These are phyloP conservation scores for Zoysia matrella DNA, from an alignment of 202 grass and related monocot species.

Conservation along the genomic window DNA sequence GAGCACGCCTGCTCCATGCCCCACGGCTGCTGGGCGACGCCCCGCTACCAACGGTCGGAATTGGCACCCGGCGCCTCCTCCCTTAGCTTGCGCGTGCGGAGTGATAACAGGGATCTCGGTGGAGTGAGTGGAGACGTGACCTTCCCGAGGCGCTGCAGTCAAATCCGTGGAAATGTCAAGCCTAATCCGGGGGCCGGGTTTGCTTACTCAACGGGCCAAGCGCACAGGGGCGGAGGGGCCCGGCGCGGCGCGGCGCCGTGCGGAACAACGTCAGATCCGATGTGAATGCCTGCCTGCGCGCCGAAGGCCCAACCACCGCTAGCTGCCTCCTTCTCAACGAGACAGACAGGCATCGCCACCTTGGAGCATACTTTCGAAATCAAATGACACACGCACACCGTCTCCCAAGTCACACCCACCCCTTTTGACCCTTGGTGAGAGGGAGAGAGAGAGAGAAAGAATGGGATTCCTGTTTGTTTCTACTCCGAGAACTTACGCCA, in stretches of 20 bases:
- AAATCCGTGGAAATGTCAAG: slow-evolving; percentile 33
- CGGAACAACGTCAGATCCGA: slow-evolving; percentile 49
- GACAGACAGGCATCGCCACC: slow-evolving; percentile 34
- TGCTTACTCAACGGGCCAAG: slow-evolving; percentile 35
- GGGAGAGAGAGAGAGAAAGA: too few species aligned
- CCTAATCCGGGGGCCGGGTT: background rate
- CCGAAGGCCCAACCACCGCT: slow-evolving; percentile 40
- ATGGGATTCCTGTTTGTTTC: background rate
- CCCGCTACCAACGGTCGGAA: too few species aligned
- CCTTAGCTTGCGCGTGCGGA: too few species aligned
- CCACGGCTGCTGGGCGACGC: too few species aligned
- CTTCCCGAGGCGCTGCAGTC: background rate
- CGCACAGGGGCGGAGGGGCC: slow-evolving; percentile 6
- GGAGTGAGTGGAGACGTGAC: too few species aligned
- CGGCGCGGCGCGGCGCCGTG: slow-evolving; percentile 3
- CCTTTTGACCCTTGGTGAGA: background rate
- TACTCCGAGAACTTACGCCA: slow-evolving; percentile 11
- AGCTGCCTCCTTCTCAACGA: slow-evolving; percentile 10
- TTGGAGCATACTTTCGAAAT: slow-evolving; percentile 35
- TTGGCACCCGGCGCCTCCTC: too few species aligned
- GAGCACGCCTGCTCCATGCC: too few species aligned
- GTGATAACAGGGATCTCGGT: too few species aligned
- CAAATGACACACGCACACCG: slow-evolving; percentile 11
- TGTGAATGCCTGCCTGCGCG: slow-evolving; percentile 48
- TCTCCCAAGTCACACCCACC: slow-evolving; percentile 18